phyloP scores from a whole-genome alignment of 1,139 yeast genomes.

The Saccharomycopsis crataegensis region DNA sequence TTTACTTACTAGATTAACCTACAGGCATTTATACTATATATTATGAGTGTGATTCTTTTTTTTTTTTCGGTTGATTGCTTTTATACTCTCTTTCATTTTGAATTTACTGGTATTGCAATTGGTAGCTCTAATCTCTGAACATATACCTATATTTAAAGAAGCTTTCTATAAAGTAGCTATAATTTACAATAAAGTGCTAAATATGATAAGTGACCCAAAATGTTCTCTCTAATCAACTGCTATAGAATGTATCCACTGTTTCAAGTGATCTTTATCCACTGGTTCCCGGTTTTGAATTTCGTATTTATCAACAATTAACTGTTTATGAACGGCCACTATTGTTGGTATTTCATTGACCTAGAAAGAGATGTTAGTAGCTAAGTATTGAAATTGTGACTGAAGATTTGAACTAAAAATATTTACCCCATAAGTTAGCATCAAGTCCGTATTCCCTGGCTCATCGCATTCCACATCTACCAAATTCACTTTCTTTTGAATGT shows the following conservation, averaged over 20 bases:
- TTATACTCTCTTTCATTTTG: too few species aligned
- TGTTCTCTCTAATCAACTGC: too few species aligned
- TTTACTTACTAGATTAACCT: too few species aligned
- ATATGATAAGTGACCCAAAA: too few species aligned
- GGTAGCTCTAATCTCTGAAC: too few species aligned
- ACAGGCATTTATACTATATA: too few species aligned
- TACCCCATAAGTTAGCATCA: constrained; percentile 30
- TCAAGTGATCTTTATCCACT: neutral
- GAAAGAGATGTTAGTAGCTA: neutral
- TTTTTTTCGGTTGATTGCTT: too few species aligned
- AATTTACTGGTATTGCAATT: too few species aligned
- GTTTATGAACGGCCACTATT: constrained; percentile 3
- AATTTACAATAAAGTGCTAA: too few species aligned
- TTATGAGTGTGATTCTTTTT: too few species aligned
- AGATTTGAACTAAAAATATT: neutral
- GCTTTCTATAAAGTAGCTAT: too few species aligned
- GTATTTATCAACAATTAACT: constrained; percentile 2
- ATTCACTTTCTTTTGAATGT: constrained; percentile 43
- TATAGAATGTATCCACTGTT: neutral
- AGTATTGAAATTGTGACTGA: neutral
- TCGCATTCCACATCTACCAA: constrained; percentile 69
- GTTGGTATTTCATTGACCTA: constrained; percentile 1
- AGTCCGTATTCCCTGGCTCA: constrained; percentile 51
- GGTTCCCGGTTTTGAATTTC: neutral
- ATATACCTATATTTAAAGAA: too few species aligned